Evolutionary conservation across 73 alveolate species (phyloP), one percentile per base, ranked within the genome.

Genomic region (Tetrahymena elliotti): DNA sequence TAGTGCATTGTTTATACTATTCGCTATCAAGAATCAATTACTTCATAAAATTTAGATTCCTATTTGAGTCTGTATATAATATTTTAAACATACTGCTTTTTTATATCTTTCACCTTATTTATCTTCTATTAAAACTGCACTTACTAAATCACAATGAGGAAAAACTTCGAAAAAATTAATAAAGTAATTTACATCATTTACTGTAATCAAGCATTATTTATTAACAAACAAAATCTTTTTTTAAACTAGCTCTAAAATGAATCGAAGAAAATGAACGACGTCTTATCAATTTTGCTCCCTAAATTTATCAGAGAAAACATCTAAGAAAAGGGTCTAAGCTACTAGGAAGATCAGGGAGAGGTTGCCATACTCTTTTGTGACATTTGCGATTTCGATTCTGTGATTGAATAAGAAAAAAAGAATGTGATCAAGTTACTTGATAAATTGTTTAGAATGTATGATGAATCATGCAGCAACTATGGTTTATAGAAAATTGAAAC

Each of bases 361-460:
- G 98, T 96, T 22, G 95, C 98, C 18, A 93, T 96, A 4, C 94
- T 96, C 18, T 96, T 96, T 33, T 96, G 98, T 54, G 98, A 96
- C 37, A 96, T 96, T 83, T 96, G 96, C 82, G 96, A 95, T 52
- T 96, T 96, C 93, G 97, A 96, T 33, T 41, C 93, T 1, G 95
- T 96, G 22, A 83, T 94, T 11, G 84, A 38, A 9, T 38, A 39
- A 13, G 35, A 88, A 84, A 53, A 96, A 34, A 38, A 95, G 68
- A 96, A 96, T 47, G 94, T 96, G 12, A 93, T 94, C 3, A 83
- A 84, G 35, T 82, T 96, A 10, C 95, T 96, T 5, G 97, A 96
- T 38, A 53, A 40, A 33, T 52, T 96, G 39, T 96, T 95, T 47
- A 53, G 94, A 82, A 35, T 82, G 27, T 95, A 92, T 35, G 98